Conservation (phyloP, 306 rosid genomes). For the Trifolium subterraneum region DNA sequence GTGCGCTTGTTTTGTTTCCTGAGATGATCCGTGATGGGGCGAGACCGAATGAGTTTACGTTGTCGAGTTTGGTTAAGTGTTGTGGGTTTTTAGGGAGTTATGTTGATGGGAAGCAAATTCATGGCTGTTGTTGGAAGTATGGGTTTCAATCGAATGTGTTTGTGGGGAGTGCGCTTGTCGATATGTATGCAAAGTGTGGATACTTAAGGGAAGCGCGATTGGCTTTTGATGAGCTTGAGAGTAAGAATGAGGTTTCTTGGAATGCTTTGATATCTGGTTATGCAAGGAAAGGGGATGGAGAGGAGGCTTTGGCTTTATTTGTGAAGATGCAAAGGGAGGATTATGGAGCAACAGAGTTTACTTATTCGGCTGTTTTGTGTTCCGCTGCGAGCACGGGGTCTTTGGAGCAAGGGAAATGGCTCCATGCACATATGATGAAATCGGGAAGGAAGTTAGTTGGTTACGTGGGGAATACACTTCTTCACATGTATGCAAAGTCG, state of each 20-base stretch:
- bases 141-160: slow-evolving; percentile 47
- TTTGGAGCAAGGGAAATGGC: slow-evolving; percentile 59
- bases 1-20: slow-evolving; percentile 49
- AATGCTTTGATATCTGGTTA: slow-evolving; percentile 54
- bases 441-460: slow-evolving; percentile 49
- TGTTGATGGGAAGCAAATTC: slow-evolving; percentile 51
- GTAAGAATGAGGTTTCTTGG: slow-evolving; percentile 60
- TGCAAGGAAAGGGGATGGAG: slow-evolving; percentile 53
- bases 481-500: slow-evolving; percentile 61
- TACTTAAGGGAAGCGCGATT: slow-evolving; percentile 46
- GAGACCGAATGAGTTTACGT: slow-evolving; percentile 50
- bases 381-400: slow-evolving; percentile 48
- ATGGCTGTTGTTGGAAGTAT: slow-evolving; percentile 50
- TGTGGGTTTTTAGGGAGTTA: slow-evolving; percentile 43
- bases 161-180: slow-evolving; percentile 62
- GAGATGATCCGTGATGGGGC: slow-evolving; percentile 39
- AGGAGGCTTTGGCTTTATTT: slow-evolving; percentile 50
- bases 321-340: slow-evolving; percentile 53
- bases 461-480: slow-evolving; percentile 59
- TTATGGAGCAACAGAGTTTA: slow-evolving; percentile 48
- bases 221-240: slow-evolving; percentile 48
- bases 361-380: slow-evolving; percentile 53
- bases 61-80: slow-evolving; percentile 52
- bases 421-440: slow-evolving; percentile 54
- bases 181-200: slow-evolving; percentile 62